A percentile compares a stretch with the other conserved stretches of the same genome.
Evolutionary conservation across 164 flowering plant species (phyloP).

Genomic region (Piper betle): DNA sequence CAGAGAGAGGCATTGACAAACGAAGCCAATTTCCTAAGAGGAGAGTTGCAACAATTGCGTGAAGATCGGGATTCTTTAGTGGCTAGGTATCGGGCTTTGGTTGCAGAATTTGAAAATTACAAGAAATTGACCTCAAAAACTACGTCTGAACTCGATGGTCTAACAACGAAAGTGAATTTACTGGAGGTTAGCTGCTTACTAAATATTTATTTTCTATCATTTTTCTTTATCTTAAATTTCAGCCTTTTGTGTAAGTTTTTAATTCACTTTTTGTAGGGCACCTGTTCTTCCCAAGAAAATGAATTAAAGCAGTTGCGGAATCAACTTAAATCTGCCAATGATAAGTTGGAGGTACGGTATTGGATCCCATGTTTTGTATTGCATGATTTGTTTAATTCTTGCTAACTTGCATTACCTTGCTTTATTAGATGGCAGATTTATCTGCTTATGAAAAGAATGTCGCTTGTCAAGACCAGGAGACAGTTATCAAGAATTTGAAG

Average conservation of each 20-base stretch:
- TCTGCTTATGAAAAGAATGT: conserved; percentile 39
- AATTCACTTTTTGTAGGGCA: conserved; percentile 30
- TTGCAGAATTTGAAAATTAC: conserved; percentile 29
- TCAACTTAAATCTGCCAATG: conserved; percentile 49
- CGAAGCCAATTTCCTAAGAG: conserved; percentile 34
- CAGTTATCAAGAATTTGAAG: conserved; percentile 9
- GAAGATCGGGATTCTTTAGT: conserved; percentile 51
- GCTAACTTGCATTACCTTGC: not conserved
- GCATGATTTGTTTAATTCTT: not conserved
- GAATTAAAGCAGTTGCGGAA: conserved; percentile 40
- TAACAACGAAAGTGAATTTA: conserved; percentile 31
- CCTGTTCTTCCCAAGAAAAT: conserved; percentile 42
- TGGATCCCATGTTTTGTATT: not conserved
- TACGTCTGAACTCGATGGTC: conserved; percentile 27
- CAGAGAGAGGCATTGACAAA: conserved; percentile 32
- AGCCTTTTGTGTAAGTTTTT: not conserved
- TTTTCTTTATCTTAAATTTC: not conserved
- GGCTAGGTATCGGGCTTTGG: conserved; percentile 23
- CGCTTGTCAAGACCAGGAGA: conserved; percentile 52
- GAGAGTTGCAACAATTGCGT: conserved; percentile 44
- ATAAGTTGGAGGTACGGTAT: conserved; percentile 42
- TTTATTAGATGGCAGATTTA: conserved; percentile 41
- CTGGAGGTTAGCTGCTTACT: conserved; percentile 45
- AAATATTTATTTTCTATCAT: not conserved
- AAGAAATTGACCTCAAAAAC: conserved; percentile 45